Evolutionary conservation across 73 alveolate genomes (phyloP), one percentile per base, ranked within the genome.

Genomic region (Paramecium primaurelia): DNA sequence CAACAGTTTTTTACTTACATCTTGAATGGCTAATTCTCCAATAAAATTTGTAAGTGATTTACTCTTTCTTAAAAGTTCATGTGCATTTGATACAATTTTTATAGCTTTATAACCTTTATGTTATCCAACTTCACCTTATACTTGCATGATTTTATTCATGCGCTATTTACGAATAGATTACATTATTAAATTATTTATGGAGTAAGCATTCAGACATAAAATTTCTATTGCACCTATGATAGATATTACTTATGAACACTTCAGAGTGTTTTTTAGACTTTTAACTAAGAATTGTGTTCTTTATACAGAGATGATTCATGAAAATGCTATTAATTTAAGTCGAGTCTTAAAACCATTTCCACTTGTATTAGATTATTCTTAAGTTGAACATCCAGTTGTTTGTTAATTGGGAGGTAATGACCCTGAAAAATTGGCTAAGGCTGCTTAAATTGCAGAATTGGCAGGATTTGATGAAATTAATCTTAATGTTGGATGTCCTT

Each of bases 401-500:
- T 93, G 95, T 58, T 97, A 98, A 58, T 69, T 98, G 38, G 99
- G 99, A 11, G 99, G 99, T 8, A 93, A 94, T 92, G 96, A 94
- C 60, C 99, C 99, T 9, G 96, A 96, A 59, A 93, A 92, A 73
- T 77, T 97, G 93, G 98, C 97, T 3, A 42, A 77, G 22, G 98
- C 99, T 11, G 99, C 98, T 22, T 84, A 84, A 45, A 93, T 96
- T 54, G 92, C 71, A 14, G 96, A 97, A 90, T 96, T 92, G 4
- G 94, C 88, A 84, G 98, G 97, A 47, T 97, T 92, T 87, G 96
- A 95, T 88, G 99, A 98, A 94, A 92, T 98, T 58, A 98, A 98
- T 86, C 87, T 98, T 54, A 98, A 98, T 92, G 98, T 99, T 84
- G 99, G 99, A 34, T 98, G 99, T 68, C 99, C 99, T 30, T 92